A percentile compares a stretch with the other conserved stretches of the same genome.
phyloP scores from a whole-genome alignment of 2,329 filamentous ascomycete genomes.

The Lecanicillium sp. region DNA sequence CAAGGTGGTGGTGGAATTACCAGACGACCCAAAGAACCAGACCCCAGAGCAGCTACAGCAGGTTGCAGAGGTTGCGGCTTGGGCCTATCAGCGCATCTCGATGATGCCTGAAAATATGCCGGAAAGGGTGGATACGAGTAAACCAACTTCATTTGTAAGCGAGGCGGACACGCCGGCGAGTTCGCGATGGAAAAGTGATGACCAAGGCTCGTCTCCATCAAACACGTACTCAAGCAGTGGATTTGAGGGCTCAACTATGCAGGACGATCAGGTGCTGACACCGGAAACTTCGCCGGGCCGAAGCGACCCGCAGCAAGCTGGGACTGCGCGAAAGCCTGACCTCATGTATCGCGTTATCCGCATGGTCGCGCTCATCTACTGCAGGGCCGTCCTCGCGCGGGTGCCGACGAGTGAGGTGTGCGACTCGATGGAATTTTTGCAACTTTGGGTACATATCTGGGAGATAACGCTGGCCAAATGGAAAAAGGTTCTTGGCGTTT shows the following conservation, averaged over 20 bases:
- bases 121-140: not conserved
- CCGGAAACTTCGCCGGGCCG: constrained; percentile 4
- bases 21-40: constrained; percentile 21
- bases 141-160: constrained; percentile 8
- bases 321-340: constrained; percentile 22
- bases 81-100: constrained; percentile 31
- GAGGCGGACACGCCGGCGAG: too few species aligned
- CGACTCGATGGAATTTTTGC: constrained; percentile 27
- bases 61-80: constrained; percentile 28
- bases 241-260: constrained; percentile 6
- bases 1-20: constrained; percentile 31
- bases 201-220: constrained; percentile 1
- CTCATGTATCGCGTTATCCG: constrained; percentile 39
- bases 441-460: constrained; percentile 40
- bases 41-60: constrained; percentile 27
- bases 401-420: constrained; percentile 33
- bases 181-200: constrained; percentile 7
- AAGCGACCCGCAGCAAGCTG: constrained; percentile 11
- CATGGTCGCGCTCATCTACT: constrained; percentile 38
- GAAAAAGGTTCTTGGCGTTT: constrained; percentile 39
- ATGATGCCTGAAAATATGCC: constrained; percentile 21
- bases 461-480: constrained; percentile 35
- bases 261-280: constrained; percentile 1
- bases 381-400: constrained; percentile 33
- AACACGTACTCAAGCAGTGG: constrained; percentile 7